Base-by-base conservation (phyloP, 805 yeast genomes). In the Wickerhamiella sergipiensis region DNA sequence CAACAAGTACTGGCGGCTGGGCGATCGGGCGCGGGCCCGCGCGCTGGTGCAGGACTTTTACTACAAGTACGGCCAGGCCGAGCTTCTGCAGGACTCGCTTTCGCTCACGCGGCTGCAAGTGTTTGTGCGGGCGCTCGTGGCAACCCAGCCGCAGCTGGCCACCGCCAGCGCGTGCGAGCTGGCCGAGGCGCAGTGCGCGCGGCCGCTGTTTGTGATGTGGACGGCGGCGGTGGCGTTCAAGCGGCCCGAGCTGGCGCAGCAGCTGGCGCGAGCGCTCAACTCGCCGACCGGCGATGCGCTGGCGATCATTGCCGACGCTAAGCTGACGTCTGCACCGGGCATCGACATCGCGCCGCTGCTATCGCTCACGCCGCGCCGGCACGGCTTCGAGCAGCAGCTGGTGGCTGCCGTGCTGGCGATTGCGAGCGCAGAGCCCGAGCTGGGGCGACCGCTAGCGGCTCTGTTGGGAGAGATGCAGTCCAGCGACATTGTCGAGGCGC, bases 1-100 rank as follows among this genome's bases (percentile, higher is more conserved):
- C 1, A 62, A 63, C 46, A 59, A 59, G 46, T 55, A 55, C 43
- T 62, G 64, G 64, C 38, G 50, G 12, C 52, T 57, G 22, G 56
- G 58, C 23, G 39, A 51, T 12, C 43, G 53, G 13, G 51, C 23
- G 4, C 54, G 43, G 33, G 62, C 67, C 19, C 39, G 54, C 21
- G 45, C 29, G 10, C 50, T 57, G 43, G 52, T 62, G 22, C 22
- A 47, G 13, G 55, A 49, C 15, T 52, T 58, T 46, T 60, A 60
- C 43, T 52, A 47, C 2, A 23, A 49, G 21, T 50, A 48, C 36
- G 59, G 63, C 62, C 39, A 47, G 18, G 48, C 26, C 18, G 46
- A 53, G 33, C 48, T 52, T 22, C 23, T 17, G 2, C 23, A 45
- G 2, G 40, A 24, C 18, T 18, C 24, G 13, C 24, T 57, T 21